phyloP scores from a whole-genome alignment of 2,329 filamentous ascomycete species.

The Fusarium ambrosium region DNA sequence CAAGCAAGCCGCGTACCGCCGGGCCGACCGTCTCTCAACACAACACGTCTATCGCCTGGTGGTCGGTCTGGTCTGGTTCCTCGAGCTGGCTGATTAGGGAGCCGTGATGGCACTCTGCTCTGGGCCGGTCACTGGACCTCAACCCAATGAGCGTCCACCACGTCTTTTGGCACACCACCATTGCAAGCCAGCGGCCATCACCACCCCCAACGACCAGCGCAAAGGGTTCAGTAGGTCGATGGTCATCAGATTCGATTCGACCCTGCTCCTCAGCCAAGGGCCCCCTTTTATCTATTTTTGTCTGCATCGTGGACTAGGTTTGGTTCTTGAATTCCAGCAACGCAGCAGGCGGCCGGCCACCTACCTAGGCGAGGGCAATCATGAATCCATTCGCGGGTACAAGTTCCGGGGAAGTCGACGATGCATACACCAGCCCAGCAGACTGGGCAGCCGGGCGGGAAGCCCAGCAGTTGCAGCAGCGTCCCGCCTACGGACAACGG shows the following conservation, averaged over 20 bases:
- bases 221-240: constrained; percentile 32
- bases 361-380: background rate
- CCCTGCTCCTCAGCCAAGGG: constrained; percentile 16
- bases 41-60: constrained; percentile 7
- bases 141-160: constrained; percentile 54
- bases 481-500: constrained; percentile 38
- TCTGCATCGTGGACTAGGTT: constrained; percentile 17
- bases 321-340: constrained; percentile 5
- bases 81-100: constrained; percentile 21
- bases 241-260: constrained; percentile 35
- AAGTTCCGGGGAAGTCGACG: background rate
- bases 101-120: constrained; percentile 37
- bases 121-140: constrained; percentile 40
- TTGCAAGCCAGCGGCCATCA: constrained; percentile 39
- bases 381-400: constrained; percentile 1
- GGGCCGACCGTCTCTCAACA: constrained; percentile 29
- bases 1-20: constrained; percentile 35
- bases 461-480: constrained; percentile 22
- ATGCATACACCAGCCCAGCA: background rate
- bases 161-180: constrained; percentile 52
- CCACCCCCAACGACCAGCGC: constrained; percentile 39
- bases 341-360: constrained; percentile 11
- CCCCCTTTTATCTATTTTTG: constrained; percentile 20
- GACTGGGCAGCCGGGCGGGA: background rate
- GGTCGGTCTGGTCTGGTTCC: constrained; percentile 13